A percentile compares a stretch with the other conserved stretches of the same genome.
These are phyloP conservation scores for Lindgomyces ingoldianus DNA, from an alignment of 495 filamentous ascomycete species.

Conservation along the genomic window DNA sequence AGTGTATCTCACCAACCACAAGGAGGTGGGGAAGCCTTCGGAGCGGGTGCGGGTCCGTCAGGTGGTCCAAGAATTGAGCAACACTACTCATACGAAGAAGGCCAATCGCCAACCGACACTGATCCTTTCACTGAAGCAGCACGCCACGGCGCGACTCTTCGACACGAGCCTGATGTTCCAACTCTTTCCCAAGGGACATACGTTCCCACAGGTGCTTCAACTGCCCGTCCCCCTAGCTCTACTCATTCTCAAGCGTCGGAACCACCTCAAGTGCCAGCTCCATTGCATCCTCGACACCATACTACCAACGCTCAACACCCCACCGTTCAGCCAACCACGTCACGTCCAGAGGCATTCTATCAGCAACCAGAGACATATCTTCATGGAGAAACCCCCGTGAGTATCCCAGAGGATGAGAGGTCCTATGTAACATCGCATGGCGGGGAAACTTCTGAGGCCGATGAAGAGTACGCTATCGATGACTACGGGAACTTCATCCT, in stretches of 20 bases:
- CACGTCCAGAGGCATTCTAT: conserved; percentile 47
- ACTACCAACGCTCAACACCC: conserved; percentile 15
- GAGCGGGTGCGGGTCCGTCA: conserved; percentile 14
- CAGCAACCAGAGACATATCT: conserved; percentile 49
- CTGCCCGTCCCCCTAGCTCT: conserved; percentile 9
- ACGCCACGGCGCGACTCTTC: conserved; percentile 35
- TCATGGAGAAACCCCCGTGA: conserved; percentile 41
- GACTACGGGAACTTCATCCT: conserved; percentile 52
- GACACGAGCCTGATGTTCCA: conserved; percentile 40
- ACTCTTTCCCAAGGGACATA: conserved; percentile 28
- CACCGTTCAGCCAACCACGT: conserved; percentile 19
- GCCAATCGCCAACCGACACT: conserved; percentile 52
- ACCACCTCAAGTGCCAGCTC: conserved; percentile 28
- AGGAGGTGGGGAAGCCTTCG: conserved; percentile 42
- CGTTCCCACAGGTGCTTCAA: conserved; percentile 13
- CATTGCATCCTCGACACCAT: conserved; percentile 21
- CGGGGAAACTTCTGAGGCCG: conserved; percentile 55
- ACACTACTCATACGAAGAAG: conserved; percentile 52
- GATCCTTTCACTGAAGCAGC: conserved; percentile 60
- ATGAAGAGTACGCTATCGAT: conserved; percentile 59
- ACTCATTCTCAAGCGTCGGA: conserved; percentile 21
- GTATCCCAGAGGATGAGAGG: conserved; percentile 48
- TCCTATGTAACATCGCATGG: conserved; percentile 54
- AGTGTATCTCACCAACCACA: conserved; percentile 47
- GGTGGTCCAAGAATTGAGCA: conserved; percentile 37